Base-by-base conservation (phyloP, 2,329 filamentous ascomycete genomes). In the Neurospora sp. region DNA sequence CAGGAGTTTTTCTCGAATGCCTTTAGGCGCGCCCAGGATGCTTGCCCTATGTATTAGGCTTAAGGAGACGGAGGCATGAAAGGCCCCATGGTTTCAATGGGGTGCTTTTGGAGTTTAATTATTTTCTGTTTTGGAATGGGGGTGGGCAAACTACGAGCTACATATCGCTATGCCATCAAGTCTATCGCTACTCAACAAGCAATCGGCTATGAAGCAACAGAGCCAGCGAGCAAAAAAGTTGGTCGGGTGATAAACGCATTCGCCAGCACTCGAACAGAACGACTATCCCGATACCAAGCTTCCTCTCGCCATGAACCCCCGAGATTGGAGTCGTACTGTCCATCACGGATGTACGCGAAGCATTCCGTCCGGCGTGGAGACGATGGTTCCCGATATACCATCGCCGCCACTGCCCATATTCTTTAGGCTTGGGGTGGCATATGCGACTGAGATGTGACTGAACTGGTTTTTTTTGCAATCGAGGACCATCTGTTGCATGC, bases 1-100 rank as follows among this genome's bases (percentile, higher is more conserved):
- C 92, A 97, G 80, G 88, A 93, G 69, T 96, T 99, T 80, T 99
- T 99, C 77, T 86, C 91, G 4, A 86, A 86, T 52, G 92, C 92
- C 11, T 95, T 95, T 80, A 81, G 84, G 74, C 86, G 91, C 71
- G 91, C 91, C 2, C 78, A 88, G 77, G 84, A 81, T 66, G 86
- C 85, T n/a, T 89, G 87, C 76, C 83, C 86, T 23, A 78, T 82
- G 1, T 87, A 86, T 73, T 88, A 75, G 81, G 73, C 15, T 36
- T 28, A 12, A 6, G n/a, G n/a, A n/a, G 15, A 62, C 12, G 28
- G 28, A 8, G 23, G 23, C 28, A 28, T 8, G 23, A 15, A 57
- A 57, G 15, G 12, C 12, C 15, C 15, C 28, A 46, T 11, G 2
- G 52, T 36, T 62, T 36, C 46, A 52, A 19, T 19, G 19, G 46